A percentile compares a stretch with the other conserved stretches of the same genome.
These are phyloP conservation scores for Sporodiniella umbellata DNA, from an alignment of 371 early-diverging fungal species.

Conservation along the genomic window DNA sequence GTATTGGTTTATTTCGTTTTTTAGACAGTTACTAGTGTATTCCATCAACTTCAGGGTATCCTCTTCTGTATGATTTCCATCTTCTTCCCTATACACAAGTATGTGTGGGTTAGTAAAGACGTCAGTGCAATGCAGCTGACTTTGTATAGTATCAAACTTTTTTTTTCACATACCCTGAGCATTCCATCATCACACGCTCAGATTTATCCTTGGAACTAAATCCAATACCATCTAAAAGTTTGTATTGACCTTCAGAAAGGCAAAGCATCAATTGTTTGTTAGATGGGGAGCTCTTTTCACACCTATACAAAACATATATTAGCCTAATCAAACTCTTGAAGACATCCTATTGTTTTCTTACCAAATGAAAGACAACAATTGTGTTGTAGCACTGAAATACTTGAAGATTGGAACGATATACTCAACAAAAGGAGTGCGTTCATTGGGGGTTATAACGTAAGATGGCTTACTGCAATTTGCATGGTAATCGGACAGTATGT, in stretches of 20 bases:
- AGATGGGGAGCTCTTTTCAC: slow-evolving; percentile 12
- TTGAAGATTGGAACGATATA: slow-evolving; percentile 23
- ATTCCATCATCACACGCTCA: slow-evolving; percentile 18
- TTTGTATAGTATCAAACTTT: slow-evolving; percentile 10
- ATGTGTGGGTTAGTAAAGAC: slow-evolving; percentile 13
- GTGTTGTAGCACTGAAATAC: slow-evolving; percentile 17
- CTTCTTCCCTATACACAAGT: slow-evolving; percentile 20
- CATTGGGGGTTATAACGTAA: slow-evolving; percentile 11
- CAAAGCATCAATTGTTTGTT: slow-evolving; percentile 13
- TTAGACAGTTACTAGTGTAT: slow-evolving; percentile 13
- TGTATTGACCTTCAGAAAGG: slow-evolving; percentile 12
- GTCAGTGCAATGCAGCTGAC: slow-evolving; percentile 12
- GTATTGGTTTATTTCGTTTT: slow-evolving; percentile 10
- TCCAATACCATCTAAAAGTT: slow-evolving; percentile 15
- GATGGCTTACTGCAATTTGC: slow-evolving; percentile 18
- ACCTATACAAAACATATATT: slow-evolving; percentile 4
- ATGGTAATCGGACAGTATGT: slow-evolving; percentile 16
- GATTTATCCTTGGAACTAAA: slow-evolving; percentile 15
- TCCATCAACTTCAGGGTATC: slow-evolving; percentile 21
- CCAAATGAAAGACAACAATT: slow-evolving; percentile 6
- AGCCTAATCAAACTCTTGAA: slow-evolving; percentile 5
- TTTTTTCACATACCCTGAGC: slow-evolving; percentile 21
- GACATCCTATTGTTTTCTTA: slow-evolving; percentile 6
- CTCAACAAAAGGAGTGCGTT: slow-evolving; percentile 25
- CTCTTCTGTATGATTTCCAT: slow-evolving; percentile 15